Evolutionary conservation across 345 rosid genomes (phyloP).

Genomic region (Eucalyptus urophylla): DNA sequence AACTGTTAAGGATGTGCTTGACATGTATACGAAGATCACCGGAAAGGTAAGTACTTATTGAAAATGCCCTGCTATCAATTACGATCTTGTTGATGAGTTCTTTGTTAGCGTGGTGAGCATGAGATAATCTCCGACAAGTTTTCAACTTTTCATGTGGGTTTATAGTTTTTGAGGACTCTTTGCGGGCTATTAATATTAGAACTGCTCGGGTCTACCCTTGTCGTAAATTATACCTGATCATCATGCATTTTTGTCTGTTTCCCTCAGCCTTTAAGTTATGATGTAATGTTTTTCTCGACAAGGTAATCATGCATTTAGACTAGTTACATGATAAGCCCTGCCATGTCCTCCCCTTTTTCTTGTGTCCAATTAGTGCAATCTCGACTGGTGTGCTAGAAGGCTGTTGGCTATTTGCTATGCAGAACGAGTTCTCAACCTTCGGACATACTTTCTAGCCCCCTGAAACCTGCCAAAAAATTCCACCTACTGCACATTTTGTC

Average conservation of each 20-base stretch:
- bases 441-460: neutral
- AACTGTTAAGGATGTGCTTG: conserved; percentile 76
- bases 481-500: neutral
- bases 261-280: neutral
- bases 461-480: neutral
- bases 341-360: neutral
- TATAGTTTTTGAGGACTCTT: neutral
- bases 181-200: neutral
- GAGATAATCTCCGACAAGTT: neutral
- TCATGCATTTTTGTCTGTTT: neutral
- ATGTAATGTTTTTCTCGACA: neutral
- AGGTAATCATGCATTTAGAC: rapidly evolving
- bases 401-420: neutral
- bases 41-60: conserved; percentile 58
- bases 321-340: neutral
- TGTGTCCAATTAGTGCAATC: neutral
- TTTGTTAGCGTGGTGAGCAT: too few species aligned
- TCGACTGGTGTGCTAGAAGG: neutral
- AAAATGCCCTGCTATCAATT: neutral
- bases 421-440: neutral
- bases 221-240: neutral
- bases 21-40: conserved; percentile 88
- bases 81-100: too few species aligned
- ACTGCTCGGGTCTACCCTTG: neutral
- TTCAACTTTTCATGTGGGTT: neutral